Base-by-base conservation (phyloP, 345 rosid species). In the Gossypium anomalum region DNA sequence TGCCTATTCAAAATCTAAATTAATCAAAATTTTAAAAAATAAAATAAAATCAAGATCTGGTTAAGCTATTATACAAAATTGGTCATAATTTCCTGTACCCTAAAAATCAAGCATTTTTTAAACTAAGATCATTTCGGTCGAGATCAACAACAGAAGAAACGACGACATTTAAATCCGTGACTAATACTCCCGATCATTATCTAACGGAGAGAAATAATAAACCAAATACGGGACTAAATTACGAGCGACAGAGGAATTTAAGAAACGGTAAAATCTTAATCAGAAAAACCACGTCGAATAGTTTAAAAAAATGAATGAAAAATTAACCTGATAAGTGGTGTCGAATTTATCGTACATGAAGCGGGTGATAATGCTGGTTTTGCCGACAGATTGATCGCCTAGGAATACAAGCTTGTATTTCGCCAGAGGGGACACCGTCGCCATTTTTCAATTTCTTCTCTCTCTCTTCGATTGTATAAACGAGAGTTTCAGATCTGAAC, bases 271-370 rank as follows among this genome's bases (percentile, higher is more conserved):
- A 70, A 63, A 52, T 38, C 16, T 60, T 27, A 72, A 55, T 34
- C 48, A 34, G 3, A 17, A 38, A 20, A 52, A 23, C 2, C 2
- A 15, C 67, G 15, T 44, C 25, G 12, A 61, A 60, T 12, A 27
- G 22, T 15, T 44, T 11, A 60, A 41, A 63, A 57, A 19, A 22
- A 55, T 3, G 4, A n/a, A 6, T 22, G 12, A 57, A 3, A 57
- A 57, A 0, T 59, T 59, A 17, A 89, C 97, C 97, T 91, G 94
- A 68, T 89, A 92, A 52, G 94, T 92, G 84, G 91, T 89, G 78
- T 92, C 97, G 88, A 92, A 92, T 80, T 92, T 92, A 80, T 92
- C 94, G 88, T 92, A 92, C 97, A 92, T 92, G 90, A 92, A 92
- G 73, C 93, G 94, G 74, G 93, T 89, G 87, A 92, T 92, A 89